Conservation (phyloP, 192 early-diverging fungal species). For the Backusella australiensis region DNA sequence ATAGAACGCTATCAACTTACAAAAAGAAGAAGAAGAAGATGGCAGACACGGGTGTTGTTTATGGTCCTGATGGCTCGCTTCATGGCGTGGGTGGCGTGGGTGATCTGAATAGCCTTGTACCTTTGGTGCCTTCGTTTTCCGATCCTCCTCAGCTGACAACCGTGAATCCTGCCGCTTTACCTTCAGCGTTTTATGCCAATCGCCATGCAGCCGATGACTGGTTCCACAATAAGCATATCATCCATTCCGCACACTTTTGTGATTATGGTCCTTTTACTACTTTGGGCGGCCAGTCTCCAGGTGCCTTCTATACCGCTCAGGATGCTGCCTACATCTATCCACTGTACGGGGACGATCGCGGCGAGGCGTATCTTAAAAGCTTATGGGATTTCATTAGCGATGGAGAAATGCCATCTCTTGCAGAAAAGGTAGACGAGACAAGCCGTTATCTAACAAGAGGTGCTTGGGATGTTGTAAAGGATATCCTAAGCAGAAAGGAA, state of each 20-base stretch:
- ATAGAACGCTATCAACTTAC: background rate
- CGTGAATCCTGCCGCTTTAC: conserved; percentile 29
- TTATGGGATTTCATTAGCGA: conserved; percentile 49
- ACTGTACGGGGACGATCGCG: conserved; percentile 57
- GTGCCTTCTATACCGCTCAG: conserved; percentile 25
- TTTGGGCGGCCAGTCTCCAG: conserved; percentile 18
- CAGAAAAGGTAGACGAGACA: conserved; percentile 31
- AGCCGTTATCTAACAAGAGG: conserved; percentile 42
- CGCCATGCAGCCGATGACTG: conserved; percentile 24
- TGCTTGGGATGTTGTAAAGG: conserved; percentile 27
- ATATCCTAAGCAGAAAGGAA: background rate
- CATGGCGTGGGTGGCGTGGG: conserved; percentile 21
- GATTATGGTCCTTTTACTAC: conserved; percentile 30
- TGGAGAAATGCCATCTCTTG: conserved; percentile 28
- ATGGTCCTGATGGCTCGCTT: conserved; percentile 26
- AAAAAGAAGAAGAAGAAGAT: conserved; percentile 40
- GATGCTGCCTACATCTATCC: conserved; percentile 45
- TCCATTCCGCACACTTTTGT: conserved; percentile 27
- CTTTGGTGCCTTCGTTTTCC: conserved; percentile 20
- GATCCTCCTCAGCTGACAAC: conserved; percentile 38
- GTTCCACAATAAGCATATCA: conserved; percentile 23
- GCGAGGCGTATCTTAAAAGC: conserved; percentile 60
- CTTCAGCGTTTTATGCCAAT: conserved; percentile 28
- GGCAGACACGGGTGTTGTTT: conserved; percentile 25
- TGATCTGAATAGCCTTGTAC: conserved; percentile 5